phyloP scores from a whole-genome alignment of 768 basidiomycete genomes.

The Tubosaeta sp. region DNA sequence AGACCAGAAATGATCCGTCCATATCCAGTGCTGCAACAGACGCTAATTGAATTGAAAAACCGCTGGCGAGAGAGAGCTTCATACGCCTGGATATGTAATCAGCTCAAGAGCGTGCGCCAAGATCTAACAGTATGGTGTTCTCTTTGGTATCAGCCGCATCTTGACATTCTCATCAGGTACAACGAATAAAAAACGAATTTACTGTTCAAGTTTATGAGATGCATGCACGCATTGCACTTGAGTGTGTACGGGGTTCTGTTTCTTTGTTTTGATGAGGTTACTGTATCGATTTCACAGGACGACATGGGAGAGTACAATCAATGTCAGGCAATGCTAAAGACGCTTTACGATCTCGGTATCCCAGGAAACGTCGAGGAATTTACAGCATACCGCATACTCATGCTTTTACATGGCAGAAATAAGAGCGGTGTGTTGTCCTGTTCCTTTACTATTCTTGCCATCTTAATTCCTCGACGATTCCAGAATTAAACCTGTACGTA shows the following conservation, averaged over 20 bases:
- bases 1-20: conserved; percentile 94
- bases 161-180: conserved; percentile 57
- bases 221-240: conserved; percentile 94
- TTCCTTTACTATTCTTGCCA: neutral
- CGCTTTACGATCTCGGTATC: conserved; percentile 90
- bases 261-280: conserved; percentile 4
- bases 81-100: conserved; percentile 93
- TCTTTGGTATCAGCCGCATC: neutral
- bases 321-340: conserved; percentile 87
- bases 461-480: neutral
- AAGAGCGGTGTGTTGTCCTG: conserved; percentile 67
- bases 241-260: conserved; percentile 55
- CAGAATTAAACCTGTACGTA: conserved; percentile 95
- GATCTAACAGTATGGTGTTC: conserved; percentile 82
- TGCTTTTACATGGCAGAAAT: conserved; percentile 92
- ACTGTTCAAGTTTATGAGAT: conserved; percentile 98
- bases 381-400: conserved; percentile 94
- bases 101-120: conserved; percentile 96
- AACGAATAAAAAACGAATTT: conserved; percentile 98
- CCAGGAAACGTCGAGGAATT: conserved; percentile 94
- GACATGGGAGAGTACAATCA: conserved; percentile 99
- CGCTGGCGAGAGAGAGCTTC: conserved; percentile 76
- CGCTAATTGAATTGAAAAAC: conserved; percentile 79
- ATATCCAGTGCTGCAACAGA: conserved; percentile 75
- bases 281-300: conserved; percentile 46